phyloP scores from a whole-genome alignment of 2,329 filamentous ascomycete species.

The Coniochaeta prunicola region DNA sequence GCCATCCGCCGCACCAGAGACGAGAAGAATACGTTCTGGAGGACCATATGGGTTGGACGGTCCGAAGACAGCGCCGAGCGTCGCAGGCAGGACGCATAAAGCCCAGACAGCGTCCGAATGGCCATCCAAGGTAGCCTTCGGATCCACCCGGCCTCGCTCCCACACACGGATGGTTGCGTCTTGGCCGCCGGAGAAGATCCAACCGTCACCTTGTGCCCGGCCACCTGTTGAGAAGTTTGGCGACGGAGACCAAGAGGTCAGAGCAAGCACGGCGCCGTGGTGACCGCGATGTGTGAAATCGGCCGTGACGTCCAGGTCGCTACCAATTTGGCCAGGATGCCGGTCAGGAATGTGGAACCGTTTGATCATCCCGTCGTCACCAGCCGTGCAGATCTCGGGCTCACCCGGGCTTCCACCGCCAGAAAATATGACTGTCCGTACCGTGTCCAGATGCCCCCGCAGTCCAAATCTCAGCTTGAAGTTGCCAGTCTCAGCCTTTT shows the following conservation, averaged over 20 bases:
- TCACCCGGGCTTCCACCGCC: constrained; percentile 92
- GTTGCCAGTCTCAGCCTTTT: constrained; percentile 62
- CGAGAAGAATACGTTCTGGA: constrained; percentile 81
- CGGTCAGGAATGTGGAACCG: constrained; percentile 91
- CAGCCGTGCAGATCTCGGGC: constrained; percentile 92
- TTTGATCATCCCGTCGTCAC: constrained; percentile 94
- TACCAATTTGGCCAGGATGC: constrained; percentile 42
- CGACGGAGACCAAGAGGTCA: constrained; percentile 81
- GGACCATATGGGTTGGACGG: constrained; percentile 67
- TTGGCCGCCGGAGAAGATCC: constrained; percentile 97
- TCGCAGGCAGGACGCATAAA: constrained; percentile 83
- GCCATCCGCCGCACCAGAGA: constrained; percentile 84
- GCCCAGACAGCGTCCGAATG: constrained; percentile 97
- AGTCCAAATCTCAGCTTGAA: constrained; percentile 94
- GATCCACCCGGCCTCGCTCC: constrained; percentile 90
- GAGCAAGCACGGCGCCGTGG: constrained; percentile 76
- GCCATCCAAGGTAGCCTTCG: constrained; percentile 88
- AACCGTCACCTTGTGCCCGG: constrained; percentile 83
- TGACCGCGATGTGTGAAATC: constrained; percentile 96
- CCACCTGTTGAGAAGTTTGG: constrained; percentile 87
- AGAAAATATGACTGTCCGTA: constrained; percentile 92
- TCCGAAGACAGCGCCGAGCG: constrained; percentile 73
- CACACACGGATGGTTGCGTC: constrained; percentile 90
- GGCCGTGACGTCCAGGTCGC: constrained; percentile 82
- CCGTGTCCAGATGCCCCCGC: constrained; percentile 86